Evolutionary conservation across 2,329 filamentous ascomycete species (phyloP).

Genomic region (Purpureocillium lavendulum): DNA sequence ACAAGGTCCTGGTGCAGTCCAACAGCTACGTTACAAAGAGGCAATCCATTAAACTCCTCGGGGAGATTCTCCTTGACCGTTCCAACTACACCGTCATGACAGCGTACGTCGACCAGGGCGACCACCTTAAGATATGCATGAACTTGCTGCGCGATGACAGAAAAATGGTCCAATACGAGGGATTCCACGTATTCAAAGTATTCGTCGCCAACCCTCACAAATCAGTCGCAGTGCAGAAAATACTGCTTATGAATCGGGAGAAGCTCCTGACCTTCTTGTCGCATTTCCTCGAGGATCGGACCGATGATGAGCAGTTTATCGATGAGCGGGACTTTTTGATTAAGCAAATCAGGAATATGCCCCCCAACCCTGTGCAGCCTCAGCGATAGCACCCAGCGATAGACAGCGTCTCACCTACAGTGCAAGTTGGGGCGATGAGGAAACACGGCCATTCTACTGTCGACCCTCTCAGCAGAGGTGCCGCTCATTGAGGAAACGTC

Average conservation of each 20-base stretch:
- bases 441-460: not conserved
- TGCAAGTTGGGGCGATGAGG: not conserved
- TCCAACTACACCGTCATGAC: slow-evolving; percentile 99
- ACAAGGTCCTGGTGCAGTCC: slow-evolving; percentile 77
- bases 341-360: slow-evolving; percentile 76
- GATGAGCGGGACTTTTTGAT: slow-evolving; percentile 97
- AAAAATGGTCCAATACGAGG: slow-evolving; percentile 99
- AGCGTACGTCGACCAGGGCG: slow-evolving; percentile 86
- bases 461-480: no score
- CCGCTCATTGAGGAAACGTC: no score
- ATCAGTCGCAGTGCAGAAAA: slow-evolving; percentile 89
- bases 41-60: slow-evolving; percentile 94
- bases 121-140: slow-evolving; percentile 98
- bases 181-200: slow-evolving; percentile 98
- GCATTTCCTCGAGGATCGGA: slow-evolving; percentile 87
- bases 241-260: slow-evolving; percentile 92
- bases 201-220: slow-evolving; percentile 99
- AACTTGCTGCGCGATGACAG: slow-evolving; percentile 90
- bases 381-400: slow-evolving; percentile 29
- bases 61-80: slow-evolving; percentile 87
- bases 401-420: no score
- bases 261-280: slow-evolving; percentile 83
- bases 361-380: slow-evolving; percentile 45
- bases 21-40: slow-evolving; percentile 97
- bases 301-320: slow-evolving; percentile 96